Percentiles rank a stretch among this genome's conserved stretches.
Conservation (phyloP, 2,329 filamentous ascomycete genomes). For the Claviceps sp. region DNA sequence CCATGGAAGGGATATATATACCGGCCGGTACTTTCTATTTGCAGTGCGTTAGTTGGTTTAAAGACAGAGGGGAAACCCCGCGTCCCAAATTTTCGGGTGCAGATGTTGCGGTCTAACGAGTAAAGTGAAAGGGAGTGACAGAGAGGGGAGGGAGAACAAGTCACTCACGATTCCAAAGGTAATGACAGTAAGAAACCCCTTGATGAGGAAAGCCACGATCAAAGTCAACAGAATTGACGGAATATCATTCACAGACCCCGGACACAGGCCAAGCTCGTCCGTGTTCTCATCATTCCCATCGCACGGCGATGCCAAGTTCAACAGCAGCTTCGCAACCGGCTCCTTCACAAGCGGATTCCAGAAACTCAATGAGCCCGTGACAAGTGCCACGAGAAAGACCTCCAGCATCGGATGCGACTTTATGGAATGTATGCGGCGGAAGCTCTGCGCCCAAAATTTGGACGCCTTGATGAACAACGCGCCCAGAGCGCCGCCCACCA, state of each 20-base stretch:
- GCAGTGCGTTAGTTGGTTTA: constrained; percentile 6
- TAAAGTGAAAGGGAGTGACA: too few relatives aligned
- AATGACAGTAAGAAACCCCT: constrained; percentile 74
- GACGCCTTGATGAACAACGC: constrained; percentile 96
- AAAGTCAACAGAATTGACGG: constrained; percentile 60
- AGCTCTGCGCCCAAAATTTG: constrained; percentile 75
- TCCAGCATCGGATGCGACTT: constrained; percentile 77
- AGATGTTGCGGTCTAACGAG: too few relatives aligned
- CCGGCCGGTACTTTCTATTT: constrained; percentile 76
- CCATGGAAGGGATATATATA: constrained; percentile 98
- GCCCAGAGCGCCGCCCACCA: constrained; percentile 71
- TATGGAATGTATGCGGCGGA: constrained; percentile 67
- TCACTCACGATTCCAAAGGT: constrained; percentile 71
- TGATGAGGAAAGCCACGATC: constrained; percentile 71
- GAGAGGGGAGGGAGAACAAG: too few relatives aligned
- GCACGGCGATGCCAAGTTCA: constrained; percentile 84
- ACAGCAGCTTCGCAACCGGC: constrained; percentile 78
- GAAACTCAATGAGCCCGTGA: constrained; percentile 77
- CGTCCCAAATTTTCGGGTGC: too few relatives aligned
- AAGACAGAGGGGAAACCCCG: not conserved
- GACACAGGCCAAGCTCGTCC: constrained; percentile 65
- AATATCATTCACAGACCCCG: constrained; percentile 59
- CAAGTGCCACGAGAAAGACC: constrained; percentile 71
- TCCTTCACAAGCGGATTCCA: constrained; percentile 89
- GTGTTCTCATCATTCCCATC: constrained; percentile 50